phyloP scores from a whole-genome alignment of 202 grass and related monocot species.

The Musa balbisiana region DNA sequence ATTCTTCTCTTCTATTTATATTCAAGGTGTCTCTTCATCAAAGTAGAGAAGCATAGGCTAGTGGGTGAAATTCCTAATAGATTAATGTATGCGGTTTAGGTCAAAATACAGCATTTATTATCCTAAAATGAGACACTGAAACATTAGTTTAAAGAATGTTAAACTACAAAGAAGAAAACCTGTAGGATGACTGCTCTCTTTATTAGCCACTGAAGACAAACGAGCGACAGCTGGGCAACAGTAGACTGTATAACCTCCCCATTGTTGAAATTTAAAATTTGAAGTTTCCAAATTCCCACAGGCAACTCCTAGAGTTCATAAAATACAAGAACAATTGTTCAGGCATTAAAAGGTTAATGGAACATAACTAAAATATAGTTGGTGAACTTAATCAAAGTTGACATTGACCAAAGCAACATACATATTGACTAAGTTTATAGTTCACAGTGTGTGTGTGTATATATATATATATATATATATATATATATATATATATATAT shows the following conservation, averaged over 20 bases:
- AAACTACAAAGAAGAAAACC: constrained; percentile 35
- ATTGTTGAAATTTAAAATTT: constrained; percentile 26
- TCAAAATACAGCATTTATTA: neutral
- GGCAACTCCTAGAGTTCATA: constrained; percentile 39
- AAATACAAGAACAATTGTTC: neutral
- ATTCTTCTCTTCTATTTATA: neutral
- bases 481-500: no score
- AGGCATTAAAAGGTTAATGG: neutral
- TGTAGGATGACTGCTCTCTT: constrained; percentile 35
- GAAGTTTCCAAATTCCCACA: constrained; percentile 21
- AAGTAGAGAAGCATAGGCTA: neutral
- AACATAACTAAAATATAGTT: neutral
- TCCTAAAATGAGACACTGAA: constrained; percentile 8
- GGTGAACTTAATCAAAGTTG: neutral
- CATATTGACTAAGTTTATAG: neutral
- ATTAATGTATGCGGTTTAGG: neutral
- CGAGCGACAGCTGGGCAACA: constrained; percentile 24
- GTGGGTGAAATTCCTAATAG: neutral
- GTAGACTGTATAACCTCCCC: constrained; percentile 29
- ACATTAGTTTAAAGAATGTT: constrained; percentile 9
- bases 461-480: no score
- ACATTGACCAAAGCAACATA: neutral
- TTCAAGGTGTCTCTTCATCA: neutral
- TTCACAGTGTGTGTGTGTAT: no score
- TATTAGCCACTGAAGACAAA: constrained; percentile 60